Conservation (phyloP, 2,329 filamentous ascomycete genomes). For the Verticillium nubilum region DNA sequence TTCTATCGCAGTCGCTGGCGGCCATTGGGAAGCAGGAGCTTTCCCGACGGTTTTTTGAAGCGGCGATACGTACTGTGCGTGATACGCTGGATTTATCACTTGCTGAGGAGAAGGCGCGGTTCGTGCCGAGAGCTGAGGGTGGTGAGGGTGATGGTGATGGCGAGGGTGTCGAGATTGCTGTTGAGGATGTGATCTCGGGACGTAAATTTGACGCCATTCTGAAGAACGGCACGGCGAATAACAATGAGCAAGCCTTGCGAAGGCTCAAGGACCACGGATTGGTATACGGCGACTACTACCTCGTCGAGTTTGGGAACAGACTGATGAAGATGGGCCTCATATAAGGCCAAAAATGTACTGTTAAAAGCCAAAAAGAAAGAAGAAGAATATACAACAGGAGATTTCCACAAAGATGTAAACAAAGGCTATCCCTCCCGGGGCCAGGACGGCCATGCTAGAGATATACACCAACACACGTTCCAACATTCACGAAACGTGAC, state of each 20-base stretch:
- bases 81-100: conserved; percentile 15
- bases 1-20: conserved; percentile 14
- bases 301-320: conserved; percentile 41
- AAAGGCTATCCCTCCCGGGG: background rate
- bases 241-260: conserved; percentile 21
- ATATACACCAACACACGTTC: background rate
- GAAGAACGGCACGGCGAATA: conserved; percentile 26
- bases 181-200: conserved; percentile 4
- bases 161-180: background rate
- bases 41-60: conserved; percentile 4
- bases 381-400: background rate
- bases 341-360: background rate
- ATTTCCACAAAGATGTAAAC: background rate
- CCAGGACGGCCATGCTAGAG: background rate
- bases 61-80: conserved; percentile 9
- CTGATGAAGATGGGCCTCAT: conserved; percentile 29
- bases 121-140: background rate
- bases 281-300: conserved; percentile 44
- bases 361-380: background rate
- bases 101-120: conserved; percentile 16
- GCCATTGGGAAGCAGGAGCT: conserved; percentile 2
- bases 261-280: conserved; percentile 30
- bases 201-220: conserved; percentile 23
- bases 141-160: background rate
- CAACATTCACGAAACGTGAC: background rate